Conservation (phyloP, 2,329 filamentous ascomycete species). For the Fusarium sp. region DNA sequence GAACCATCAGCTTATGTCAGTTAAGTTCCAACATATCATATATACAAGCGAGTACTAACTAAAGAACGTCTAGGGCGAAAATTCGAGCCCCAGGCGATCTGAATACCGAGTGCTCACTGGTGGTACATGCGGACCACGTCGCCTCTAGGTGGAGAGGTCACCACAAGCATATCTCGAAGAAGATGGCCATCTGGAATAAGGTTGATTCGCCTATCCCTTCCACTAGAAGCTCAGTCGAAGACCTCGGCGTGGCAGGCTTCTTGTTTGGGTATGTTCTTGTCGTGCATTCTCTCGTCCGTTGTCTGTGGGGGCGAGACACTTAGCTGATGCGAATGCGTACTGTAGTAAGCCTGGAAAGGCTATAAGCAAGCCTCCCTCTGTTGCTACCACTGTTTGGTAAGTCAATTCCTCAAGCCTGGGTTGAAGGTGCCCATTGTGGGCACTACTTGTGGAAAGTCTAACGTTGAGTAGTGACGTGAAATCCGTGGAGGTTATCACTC, state of each 20-base stretch:
- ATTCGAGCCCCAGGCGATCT: neutral
- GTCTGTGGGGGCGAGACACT: neutral
- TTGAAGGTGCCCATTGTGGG: no score
- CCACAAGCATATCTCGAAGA: neutral
- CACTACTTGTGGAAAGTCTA: neutral
- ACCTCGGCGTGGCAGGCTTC: neutral
- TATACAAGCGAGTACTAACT: accelerated
- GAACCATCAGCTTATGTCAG: slow-evolving; percentile 5
- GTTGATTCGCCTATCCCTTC: accelerated
- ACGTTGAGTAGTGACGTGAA: neutral
- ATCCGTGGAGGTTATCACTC: neutral
- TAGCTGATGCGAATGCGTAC: neutral
- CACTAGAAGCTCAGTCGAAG: accelerated
- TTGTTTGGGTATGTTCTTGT: neutral
- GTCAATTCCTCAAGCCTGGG: neutral
- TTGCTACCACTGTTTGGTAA: neutral
- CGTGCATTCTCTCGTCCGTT: accelerated
- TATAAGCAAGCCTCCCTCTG: neutral
- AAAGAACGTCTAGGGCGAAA: neutral
- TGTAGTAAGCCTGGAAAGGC: neutral
- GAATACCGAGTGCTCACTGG: neutral
- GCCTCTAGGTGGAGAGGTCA: neutral
- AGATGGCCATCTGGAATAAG: neutral
- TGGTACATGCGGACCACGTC: neutral
- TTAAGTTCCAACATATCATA: accelerated